These are phyloP conservation scores for Bipolaris gigantea DNA, from an alignment of 2,329 filamentous ascomycete species.

Conservation along the genomic window DNA sequence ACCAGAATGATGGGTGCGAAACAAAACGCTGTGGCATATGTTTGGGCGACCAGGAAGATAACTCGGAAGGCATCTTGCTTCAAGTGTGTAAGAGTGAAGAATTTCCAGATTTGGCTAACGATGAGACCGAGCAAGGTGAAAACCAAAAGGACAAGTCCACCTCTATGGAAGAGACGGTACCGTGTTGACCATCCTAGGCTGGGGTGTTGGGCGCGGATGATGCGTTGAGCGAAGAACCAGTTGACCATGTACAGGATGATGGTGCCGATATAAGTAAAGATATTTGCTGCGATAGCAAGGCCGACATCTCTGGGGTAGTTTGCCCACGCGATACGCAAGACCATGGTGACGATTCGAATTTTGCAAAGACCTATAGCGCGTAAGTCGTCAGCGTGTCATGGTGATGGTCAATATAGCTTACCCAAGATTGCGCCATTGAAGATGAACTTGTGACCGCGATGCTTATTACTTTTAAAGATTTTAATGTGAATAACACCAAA, in stretches of 20 bases:
- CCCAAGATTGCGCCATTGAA: constrained; percentile 49
- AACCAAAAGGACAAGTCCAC: constrained; percentile 58
- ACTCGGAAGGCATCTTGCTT: constrained; percentile 59
- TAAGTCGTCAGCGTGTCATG: constrained; percentile 10
- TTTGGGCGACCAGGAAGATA: constrained; percentile 66
- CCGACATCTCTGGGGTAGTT: constrained; percentile 46
- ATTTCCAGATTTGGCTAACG: constrained; percentile 62
- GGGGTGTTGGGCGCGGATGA: constrained; percentile 74
- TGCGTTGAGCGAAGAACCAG: constrained; percentile 74
- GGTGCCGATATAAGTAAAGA: constrained; percentile 75
- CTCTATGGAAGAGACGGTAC: constrained; percentile 53
- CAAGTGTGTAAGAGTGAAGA: constrained; percentile 64
- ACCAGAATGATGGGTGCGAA: constrained; percentile 67
- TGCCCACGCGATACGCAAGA: constrained; percentile 46
- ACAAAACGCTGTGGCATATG: constrained; percentile 65
- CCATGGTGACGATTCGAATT: constrained; percentile 48
- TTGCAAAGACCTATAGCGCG: constrained; percentile 47
- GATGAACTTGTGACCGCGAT: constrained; percentile 49
- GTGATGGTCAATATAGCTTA: constrained; percentile 15
- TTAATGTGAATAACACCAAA: constrained; percentile 47
- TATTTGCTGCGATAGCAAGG: constrained; percentile 61
- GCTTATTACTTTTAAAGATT: constrained; percentile 46
- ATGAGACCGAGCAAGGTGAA: constrained; percentile 68
- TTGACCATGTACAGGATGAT: constrained; percentile 79
- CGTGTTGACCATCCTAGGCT: constrained; percentile 66